Evolutionary conservation across 164 flowering plant species (phyloP).

Genomic region (Chloranthus sessilifolius): DNA sequence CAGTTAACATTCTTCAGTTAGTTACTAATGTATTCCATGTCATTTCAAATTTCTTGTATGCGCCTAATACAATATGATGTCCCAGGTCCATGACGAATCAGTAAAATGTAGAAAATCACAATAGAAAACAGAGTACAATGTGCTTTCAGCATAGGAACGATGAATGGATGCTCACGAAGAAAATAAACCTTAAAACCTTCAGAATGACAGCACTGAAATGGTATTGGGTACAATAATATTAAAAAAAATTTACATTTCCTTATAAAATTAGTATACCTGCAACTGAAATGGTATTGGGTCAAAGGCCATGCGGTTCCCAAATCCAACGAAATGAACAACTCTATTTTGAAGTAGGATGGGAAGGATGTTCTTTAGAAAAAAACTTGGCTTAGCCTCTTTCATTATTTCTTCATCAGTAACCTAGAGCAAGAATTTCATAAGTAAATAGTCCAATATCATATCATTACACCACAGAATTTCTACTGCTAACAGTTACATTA

Average conservation of each 20-base stretch:
- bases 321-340: slow-evolving; percentile 92
- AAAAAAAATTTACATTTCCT: background rate
- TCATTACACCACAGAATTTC: slow-evolving; percentile 14
- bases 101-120: too few species aligned
- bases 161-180: too few species aligned
- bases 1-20: too few species aligned
- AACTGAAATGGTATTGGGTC: slow-evolving; percentile 81
- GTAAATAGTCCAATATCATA: too few species aligned
- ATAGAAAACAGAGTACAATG: too few species aligned
- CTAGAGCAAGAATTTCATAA: slow-evolving; percentile 33
- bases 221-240: background rate
- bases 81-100: too few species aligned
- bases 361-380: slow-evolving; percentile 69
- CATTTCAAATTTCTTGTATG: too few species aligned
- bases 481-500: background rate
- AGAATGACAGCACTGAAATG: background rate
- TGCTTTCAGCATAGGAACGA: too few species aligned
- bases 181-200: background rate
- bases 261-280: slow-evolving; percentile 53
- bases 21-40: too few species aligned
- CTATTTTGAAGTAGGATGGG: slow-evolving; percentile 66
- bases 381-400: slow-evolving; percentile 88
- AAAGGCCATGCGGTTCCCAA: slow-evolving; percentile 94
- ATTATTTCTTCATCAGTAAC: slow-evolving; percentile 68
- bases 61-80: too few species aligned